Base-by-base conservation (phyloP, 202 grass and related monocot genomes). In the Alloteropsis angusta region DNA sequence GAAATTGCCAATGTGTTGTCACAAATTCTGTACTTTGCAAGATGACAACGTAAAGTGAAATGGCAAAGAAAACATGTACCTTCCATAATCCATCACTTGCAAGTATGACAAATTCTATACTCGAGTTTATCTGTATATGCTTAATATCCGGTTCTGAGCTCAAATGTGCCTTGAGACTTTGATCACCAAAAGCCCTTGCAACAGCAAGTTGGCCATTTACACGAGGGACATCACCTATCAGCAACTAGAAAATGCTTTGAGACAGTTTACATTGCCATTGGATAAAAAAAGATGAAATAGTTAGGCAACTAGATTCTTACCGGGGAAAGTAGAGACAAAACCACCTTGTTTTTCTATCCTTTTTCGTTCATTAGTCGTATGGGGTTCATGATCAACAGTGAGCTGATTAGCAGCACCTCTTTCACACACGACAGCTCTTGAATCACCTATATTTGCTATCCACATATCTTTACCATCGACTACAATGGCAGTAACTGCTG, bases 181-280 rank as follows among this genome's bases (percentile, higher is more conserved):
- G 90, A 81, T 99, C 96, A 70, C 96, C 96, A 42, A 99, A 99
- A 46, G 96, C 96, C 56, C 96, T 95, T 46, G 96, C 96, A 77
- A 99, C 96, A 3, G 96, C 96, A 41, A 99, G 92, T 83, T 99
- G 96, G 1, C 96, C 96, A 72, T 99, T 99, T 82, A 99, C 96
- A 18, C 96, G 85, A 71, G 96, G 96, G 83, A 99, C 96, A 65
- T 96, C 96, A 70, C 96, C 96, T 99, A 82, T 79, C 66, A 76
- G 54, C 35, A 82, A 52, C 63, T 85, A 73, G 61, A 83, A 76
- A 75, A 75, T 82, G 34, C 9, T 45, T 72, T 70, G n/a, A 87
- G 61, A 30, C 43, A 34, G n/a, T 63, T 69, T 72, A 60, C 62
- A 28, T 18, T 9, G 5, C 7, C 0, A 26, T 41, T 42, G 23